These are phyloP conservation scores for Cystofilobasidium ferigula DNA, from an alignment of 768 basidiomycete species.

Conservation along the genomic window DNA sequence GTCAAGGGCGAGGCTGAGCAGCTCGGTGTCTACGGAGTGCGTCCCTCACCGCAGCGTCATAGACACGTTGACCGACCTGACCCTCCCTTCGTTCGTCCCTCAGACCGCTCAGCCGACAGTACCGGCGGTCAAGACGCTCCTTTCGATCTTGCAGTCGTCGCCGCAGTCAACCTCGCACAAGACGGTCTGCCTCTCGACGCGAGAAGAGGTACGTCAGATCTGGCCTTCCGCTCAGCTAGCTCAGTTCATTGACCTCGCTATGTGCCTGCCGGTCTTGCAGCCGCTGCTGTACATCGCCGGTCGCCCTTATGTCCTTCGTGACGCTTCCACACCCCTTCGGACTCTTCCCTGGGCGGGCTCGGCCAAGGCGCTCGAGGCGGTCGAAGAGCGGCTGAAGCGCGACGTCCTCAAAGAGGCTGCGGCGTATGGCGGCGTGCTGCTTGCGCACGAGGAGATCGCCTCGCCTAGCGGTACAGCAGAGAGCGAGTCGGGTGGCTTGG, in stretches of 20 bases:
- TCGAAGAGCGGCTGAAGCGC: constrained; percentile 68
- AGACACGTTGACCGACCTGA: background rate
- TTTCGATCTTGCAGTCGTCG: constrained; percentile 54
- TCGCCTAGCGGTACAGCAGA: constrained; percentile 42
- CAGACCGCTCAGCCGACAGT: constrained; percentile 77
- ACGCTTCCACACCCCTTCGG: constrained; percentile 15
- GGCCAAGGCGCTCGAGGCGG: constrained; percentile 88
- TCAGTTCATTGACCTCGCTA: background rate
- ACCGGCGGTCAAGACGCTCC: constrained; percentile 76
- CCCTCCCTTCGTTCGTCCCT: background rate
- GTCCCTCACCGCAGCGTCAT: background rate
- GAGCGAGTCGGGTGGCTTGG: constrained; percentile 63
- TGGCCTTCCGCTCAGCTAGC: constrained; percentile 44
- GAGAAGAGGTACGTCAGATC: constrained; percentile 79
- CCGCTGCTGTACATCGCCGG: constrained; percentile 44
- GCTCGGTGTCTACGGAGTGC: constrained; percentile 78
- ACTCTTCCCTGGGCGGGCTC: constrained; percentile 23
- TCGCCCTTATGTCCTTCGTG: constrained; percentile 55
- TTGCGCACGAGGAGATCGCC: constrained; percentile 60
- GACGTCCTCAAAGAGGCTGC: constrained; percentile 80
- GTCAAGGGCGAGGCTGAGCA: constrained; percentile 45
- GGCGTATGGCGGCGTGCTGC: constrained; percentile 74
- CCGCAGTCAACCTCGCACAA: constrained; percentile 27
- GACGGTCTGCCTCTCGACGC: constrained; percentile 81
- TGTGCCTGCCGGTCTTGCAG: constrained; percentile 55